Conservation (phyloP, 176 grass and related monocot species). For the Aechmea fasciata region DNA sequence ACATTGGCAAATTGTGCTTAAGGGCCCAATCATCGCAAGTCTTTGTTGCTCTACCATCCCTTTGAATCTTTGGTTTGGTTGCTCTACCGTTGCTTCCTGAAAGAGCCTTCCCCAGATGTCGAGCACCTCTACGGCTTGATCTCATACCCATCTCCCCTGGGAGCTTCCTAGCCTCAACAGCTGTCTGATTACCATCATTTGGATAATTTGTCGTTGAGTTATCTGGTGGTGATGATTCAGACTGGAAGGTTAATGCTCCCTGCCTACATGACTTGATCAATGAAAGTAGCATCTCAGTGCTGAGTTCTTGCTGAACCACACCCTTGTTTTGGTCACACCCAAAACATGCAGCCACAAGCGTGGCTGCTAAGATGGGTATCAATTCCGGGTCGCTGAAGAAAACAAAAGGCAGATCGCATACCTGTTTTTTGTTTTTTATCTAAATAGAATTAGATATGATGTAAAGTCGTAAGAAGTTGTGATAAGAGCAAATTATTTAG, state of each 20-base stretch:
- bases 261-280: conserved; percentile 65
- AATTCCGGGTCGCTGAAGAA: conserved; percentile 89
- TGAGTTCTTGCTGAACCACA: conserved; percentile 88
- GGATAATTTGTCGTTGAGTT: conserved; percentile 30
- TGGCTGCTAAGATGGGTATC: conserved; percentile 76
- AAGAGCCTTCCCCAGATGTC: conserved; percentile 43
- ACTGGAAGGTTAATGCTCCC: conserved; percentile 18
- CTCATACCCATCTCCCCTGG: conserved; percentile 39
- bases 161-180: conserved; percentile 39
- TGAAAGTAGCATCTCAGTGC: conserved; percentile 75
- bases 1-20: conserved; percentile 48
- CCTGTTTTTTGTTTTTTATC: conserved; percentile 37
- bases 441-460: background rate
- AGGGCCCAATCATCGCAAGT: conserved; percentile 43
- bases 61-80: conserved; percentile 55
- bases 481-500: conserved; percentile 11
- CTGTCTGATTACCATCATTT: conserved; percentile 33
- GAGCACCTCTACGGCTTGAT: conserved; percentile 46
- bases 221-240: conserved; percentile 32
- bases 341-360: conserved; percentile 76
- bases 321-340: conserved; percentile 87
- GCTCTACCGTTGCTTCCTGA: conserved; percentile 29
- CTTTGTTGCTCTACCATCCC: conserved; percentile 55
- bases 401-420: conserved; percentile 93
- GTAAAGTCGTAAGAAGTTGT: conserved; percentile 28